phyloP scores from a whole-genome alignment of 495 filamentous ascomycete genomes.

The Monascus purpureus region DNA sequence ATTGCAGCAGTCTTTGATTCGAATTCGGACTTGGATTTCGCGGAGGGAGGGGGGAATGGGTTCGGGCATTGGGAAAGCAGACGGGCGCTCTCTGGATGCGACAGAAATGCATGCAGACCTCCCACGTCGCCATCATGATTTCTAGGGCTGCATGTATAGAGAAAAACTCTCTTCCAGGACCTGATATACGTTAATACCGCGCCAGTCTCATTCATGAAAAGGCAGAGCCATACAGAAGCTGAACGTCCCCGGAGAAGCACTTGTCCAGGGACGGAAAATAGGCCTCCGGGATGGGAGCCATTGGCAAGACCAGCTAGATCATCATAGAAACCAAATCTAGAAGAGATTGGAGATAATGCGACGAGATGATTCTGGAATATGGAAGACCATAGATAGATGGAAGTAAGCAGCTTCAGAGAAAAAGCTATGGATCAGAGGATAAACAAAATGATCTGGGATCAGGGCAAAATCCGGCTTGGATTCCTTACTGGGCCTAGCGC shows the following conservation, averaged over 20 bases:
- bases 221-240: slow-evolving; percentile 36
- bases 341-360: slow-evolving; percentile 3
- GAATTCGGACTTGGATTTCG: slow-evolving; percentile 55
- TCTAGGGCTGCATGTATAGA: slow-evolving; percentile 43
- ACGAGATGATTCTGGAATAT: slow-evolving; percentile 3
- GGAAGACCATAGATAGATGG: slow-evolving; percentile 8
- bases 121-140: slow-evolving; percentile 30
- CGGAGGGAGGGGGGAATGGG: slow-evolving; percentile 44
- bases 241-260: slow-evolving; percentile 42
- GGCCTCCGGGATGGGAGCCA: slow-evolving; percentile 49
- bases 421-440: no score
- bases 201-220: background rate
- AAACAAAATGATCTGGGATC: no score
- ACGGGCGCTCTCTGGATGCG: slow-evolving; percentile 48
- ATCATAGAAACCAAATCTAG: slow-evolving; percentile 23
- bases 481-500: no score
- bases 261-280: slow-evolving; percentile 53
- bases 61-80: slow-evolving; percentile 50
- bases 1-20: slow-evolving; percentile 86
- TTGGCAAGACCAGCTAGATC: slow-evolving; percentile 46
- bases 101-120: slow-evolving; percentile 48
- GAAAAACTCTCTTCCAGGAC: slow-evolving; percentile 65
- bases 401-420: no score
- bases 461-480: no score
- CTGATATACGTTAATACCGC: slow-evolving; percentile 22